A percentile compares a stretch with the other conserved stretches of the same genome.
These are phyloP conservation scores for Fusarium vanettenii DNA, from an alignment of 2,329 filamentous ascomycete genomes.

Conservation along the genomic window DNA sequence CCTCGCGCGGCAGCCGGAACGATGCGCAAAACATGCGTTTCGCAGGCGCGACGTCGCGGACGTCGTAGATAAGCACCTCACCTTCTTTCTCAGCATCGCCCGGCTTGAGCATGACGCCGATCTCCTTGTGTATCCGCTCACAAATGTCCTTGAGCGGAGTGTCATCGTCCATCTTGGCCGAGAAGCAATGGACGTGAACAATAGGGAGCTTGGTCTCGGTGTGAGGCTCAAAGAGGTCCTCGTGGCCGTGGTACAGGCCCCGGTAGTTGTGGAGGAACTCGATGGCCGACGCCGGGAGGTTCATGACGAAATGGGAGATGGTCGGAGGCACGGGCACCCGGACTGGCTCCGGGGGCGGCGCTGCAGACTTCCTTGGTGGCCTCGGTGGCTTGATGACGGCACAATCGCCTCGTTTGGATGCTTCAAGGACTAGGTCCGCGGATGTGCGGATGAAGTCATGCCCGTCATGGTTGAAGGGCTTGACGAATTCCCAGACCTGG, in stretches of 20 bases:
- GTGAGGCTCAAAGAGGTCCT: slow-evolving; percentile 72
- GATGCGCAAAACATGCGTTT: slow-evolving; percentile 98
- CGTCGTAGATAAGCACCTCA: slow-evolving; percentile 71
- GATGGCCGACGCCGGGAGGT: slow-evolving; percentile 90
- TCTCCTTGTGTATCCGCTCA: slow-evolving; percentile 53
- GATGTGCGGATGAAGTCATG: slow-evolving; percentile 81
- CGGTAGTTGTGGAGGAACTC: slow-evolving; percentile 77
- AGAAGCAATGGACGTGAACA: slow-evolving; percentile 96
- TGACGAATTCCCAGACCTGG: slow-evolving; percentile 76
- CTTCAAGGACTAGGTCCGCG: slow-evolving; percentile 68
- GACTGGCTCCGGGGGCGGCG: slow-evolving; percentile 50
- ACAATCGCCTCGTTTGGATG: slow-evolving; percentile 63
- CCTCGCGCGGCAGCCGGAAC: slow-evolving; percentile 84
- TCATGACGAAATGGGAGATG: slow-evolving; percentile 97
- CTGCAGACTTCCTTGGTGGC: slow-evolving; percentile 52
- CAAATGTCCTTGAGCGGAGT: slow-evolving; percentile 65
- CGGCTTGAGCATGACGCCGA: slow-evolving; percentile 54
- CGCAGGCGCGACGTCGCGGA: slow-evolving; percentile 89
- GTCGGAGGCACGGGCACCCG: slow-evolving; percentile 73
- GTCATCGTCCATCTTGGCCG: slow-evolving; percentile 82
- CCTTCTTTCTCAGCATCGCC: slow-evolving; percentile 60
- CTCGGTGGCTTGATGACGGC: slow-evolving; percentile 61
- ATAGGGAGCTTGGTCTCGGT: slow-evolving; percentile 75
- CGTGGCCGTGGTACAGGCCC: slow-evolving; percentile 81
- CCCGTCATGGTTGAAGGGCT: slow-evolving; percentile 84